These are phyloP conservation scores for Endocarpon pusillum DNA, from an alignment of 495 filamentous ascomycete genomes.

Conservation along the genomic window DNA sequence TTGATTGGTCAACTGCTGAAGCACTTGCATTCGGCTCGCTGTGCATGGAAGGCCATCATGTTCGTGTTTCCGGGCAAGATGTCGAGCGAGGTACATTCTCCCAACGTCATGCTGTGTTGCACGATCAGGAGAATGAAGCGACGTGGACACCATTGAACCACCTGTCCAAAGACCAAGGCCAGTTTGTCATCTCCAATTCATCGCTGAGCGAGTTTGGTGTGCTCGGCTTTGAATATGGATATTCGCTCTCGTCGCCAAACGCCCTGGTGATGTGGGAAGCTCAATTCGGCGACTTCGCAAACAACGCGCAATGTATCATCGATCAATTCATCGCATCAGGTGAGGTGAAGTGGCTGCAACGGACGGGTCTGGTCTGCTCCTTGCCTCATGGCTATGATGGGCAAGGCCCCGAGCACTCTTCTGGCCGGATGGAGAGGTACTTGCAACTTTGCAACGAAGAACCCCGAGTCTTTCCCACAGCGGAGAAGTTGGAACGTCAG, in stretches of 20 bases:
- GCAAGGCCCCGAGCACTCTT: slow-evolving; percentile 96
- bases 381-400: slow-evolving; percentile 96
- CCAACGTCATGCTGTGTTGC: slow-evolving; percentile 89
- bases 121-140: slow-evolving; percentile 84
- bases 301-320: slow-evolving; percentile 97
- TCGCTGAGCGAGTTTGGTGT: slow-evolving; percentile 89
- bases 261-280: slow-evolving; percentile 98
- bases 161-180: slow-evolving; percentile 73
- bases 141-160: slow-evolving; percentile 89
- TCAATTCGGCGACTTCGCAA: slow-evolving; percentile 98
- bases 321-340: slow-evolving; percentile 98
- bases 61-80: slow-evolving; percentile 94
- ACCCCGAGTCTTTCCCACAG: slow-evolving; percentile 72
- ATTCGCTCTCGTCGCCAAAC: slow-evolving; percentile 90
- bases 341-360: slow-evolving; percentile 96
- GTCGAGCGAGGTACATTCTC: slow-evolving; percentile 99
- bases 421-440: slow-evolving; percentile 91
- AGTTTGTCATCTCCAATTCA: slow-evolving; percentile 93
- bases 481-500: slow-evolving; percentile 83
- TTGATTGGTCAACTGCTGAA: slow-evolving; percentile 96
- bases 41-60: slow-evolving; percentile 82
- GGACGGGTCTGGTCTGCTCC: slow-evolving; percentile 84
- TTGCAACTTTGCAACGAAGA: slow-evolving; percentile 97
- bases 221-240: slow-evolving; percentile 96
- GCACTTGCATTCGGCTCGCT: slow-evolving; percentile 88